These are phyloP conservation scores for Coccomyxa sp. DNA, from an alignment of 139 green algal genomes.

Conservation along the genomic window DNA sequence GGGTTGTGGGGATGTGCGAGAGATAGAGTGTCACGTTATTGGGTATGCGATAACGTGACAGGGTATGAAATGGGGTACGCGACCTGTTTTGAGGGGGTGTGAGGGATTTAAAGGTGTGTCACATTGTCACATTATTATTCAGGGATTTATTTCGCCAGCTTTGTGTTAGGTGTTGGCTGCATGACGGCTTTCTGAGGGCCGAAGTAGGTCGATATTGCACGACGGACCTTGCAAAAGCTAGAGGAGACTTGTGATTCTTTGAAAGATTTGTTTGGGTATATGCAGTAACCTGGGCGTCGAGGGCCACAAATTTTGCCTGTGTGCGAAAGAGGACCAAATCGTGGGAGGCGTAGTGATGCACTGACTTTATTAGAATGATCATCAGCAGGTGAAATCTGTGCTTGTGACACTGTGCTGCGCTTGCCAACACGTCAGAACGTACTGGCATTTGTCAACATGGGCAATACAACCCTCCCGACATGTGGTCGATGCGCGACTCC, in stretches of 20 bases:
- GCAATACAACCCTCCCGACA: background rate
- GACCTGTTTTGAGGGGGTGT: background rate
- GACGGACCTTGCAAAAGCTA: background rate
- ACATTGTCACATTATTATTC: slow-evolving; percentile 1
- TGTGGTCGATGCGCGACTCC: background rate
- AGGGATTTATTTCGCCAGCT: background rate
- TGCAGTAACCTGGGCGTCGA: background rate
- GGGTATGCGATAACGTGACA: background rate
- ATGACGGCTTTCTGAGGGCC: background rate
- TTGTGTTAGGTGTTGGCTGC: background rate
- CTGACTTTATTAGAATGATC: background rate
- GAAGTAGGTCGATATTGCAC: background rate
- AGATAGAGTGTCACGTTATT: background rate
- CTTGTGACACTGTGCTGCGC: background rate
- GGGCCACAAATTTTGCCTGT: background rate
- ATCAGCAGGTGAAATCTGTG: background rate
- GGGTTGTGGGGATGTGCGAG: background rate
- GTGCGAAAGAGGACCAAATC: background rate
- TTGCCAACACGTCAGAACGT: background rate
- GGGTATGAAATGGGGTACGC: background rate
- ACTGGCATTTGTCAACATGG: background rate
- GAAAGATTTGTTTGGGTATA: background rate
- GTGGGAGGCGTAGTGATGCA: background rate
- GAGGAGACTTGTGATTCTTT: background rate
- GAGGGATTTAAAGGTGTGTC: background rate